Evolutionary conservation across 345 rosid genomes (phyloP).

Genomic region (Brassica napus): DNA sequence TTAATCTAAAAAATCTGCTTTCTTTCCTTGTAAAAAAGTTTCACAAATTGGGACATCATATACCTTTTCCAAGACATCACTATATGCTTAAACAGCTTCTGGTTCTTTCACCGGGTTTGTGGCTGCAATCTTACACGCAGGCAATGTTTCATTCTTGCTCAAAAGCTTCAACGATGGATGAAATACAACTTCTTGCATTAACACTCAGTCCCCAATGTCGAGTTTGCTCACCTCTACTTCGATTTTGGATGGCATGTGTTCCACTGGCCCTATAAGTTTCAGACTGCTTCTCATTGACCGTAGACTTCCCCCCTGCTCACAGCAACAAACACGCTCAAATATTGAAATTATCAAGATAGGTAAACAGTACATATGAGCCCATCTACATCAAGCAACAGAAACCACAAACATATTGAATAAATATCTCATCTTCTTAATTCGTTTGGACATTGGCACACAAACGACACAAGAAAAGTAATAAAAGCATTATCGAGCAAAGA

Average conservation of each 20-base stretch:
- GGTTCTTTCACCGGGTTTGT: constrained; percentile 41
- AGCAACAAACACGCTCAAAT: not conserved
- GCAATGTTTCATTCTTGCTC: constrained; percentile 68
- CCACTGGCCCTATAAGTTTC: constrained; percentile 62
- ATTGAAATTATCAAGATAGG: not conserved
- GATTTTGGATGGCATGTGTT: constrained; percentile 72
- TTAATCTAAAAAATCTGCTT: not conserved
- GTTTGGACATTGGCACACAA: not conserved
- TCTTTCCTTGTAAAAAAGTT: not conserved
- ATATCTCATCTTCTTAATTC: not conserved
- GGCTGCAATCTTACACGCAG: constrained; percentile 70
- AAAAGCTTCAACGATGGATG: constrained; percentile 74
- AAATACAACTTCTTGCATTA: constrained; percentile 54
- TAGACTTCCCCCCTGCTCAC: constrained; percentile 65
- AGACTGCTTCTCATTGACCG: constrained; percentile 51
- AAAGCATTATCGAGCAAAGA: not conserved
- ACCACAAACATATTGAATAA: no score
- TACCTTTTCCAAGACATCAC: not conserved
- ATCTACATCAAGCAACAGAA: not conserved
- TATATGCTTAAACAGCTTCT: constrained; percentile 31
- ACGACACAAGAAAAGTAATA: not conserved
- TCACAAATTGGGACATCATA: constrained; percentile 3
- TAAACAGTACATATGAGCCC: not conserved
- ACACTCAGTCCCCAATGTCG: constrained; percentile 66
- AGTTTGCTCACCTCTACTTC: constrained; percentile 85